phyloP scores from a whole-genome alignment of 352 stramenopile species.

The Pythium inflatum region DNA sequence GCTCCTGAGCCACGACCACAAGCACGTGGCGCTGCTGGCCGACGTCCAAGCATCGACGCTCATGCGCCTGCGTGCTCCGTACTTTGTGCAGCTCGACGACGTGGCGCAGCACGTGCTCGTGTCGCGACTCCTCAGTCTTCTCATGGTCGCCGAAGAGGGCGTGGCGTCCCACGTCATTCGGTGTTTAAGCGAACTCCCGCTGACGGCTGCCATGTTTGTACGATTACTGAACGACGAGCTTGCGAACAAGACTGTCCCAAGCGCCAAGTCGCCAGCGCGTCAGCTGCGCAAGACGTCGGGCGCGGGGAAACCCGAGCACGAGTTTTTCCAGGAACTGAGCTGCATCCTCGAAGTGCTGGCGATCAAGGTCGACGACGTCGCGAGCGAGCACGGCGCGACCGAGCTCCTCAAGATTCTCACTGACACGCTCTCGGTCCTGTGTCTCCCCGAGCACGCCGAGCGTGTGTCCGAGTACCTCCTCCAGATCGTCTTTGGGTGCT shows the following conservation, averaged over 20 bases:
- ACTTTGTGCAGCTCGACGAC: constrained; percentile 59
- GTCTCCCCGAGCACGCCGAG: constrained; percentile 50
- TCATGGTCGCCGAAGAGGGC: constrained; percentile 63
- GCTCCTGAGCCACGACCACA: constrained; percentile 51
- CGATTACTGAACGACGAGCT: constrained; percentile 57
- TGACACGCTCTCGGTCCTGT: constrained; percentile 65
- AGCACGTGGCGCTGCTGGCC: constrained; percentile 37
- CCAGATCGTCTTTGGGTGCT: constrained; percentile 76
- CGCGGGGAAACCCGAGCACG: constrained; percentile 25
- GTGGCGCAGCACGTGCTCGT: constrained; percentile 56
- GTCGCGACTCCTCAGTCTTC: constrained; percentile 50
- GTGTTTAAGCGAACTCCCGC: constrained; percentile 54
- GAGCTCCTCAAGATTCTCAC: constrained; percentile 59
- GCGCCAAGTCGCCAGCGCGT: constrained; percentile 18
- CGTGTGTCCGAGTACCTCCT: constrained; percentile 79
- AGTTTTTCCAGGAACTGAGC: constrained; percentile 58
- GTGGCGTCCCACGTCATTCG: constrained; percentile 63
- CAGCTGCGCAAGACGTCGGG: constrained; percentile 10
- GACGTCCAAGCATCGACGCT: constrained; percentile 53
- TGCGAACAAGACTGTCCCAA: constrained; percentile 25
- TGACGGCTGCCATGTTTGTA: constrained; percentile 61
- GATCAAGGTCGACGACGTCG: constrained; percentile 61
- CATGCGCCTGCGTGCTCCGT: constrained; percentile 38
- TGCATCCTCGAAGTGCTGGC: constrained; percentile 80
- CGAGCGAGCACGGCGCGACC: constrained; percentile 35